Evolutionary conservation across 108 stramenopile species (phyloP).

Genomic region (Nitzschia inconspicua): DNA sequence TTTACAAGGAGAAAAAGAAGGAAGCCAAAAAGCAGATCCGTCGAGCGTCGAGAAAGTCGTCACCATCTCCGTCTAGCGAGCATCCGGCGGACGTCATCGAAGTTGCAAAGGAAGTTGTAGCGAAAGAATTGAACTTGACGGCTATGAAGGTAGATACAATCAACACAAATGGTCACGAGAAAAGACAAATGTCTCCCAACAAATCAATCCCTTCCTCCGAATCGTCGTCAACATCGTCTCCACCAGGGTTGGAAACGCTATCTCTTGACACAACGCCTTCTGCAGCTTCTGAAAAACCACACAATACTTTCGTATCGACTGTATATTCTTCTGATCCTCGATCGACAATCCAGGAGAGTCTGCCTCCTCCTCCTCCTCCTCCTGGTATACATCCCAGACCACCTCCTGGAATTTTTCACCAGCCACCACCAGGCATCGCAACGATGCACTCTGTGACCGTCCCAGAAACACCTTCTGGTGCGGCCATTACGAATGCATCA

Average conservation of each 20-base stretch:
- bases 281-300: neutral
- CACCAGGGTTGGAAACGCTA: neutral
- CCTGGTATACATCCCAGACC: neutral
- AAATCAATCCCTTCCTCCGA: neutral
- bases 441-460: no score
- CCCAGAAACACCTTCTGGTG: no score
- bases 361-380: neutral
- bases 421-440: no score
- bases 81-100: neutral
- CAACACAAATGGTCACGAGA: neutral
- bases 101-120: neutral
- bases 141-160: constrained; percentile 3
- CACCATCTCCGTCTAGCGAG: neutral
- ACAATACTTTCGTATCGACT: no score
- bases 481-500: neutral
- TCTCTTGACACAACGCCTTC: neutral
- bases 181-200: neutral
- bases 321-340: no score
- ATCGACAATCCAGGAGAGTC: neutral
- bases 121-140: neutral
- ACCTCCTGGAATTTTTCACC: neutral
- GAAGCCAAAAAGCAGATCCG: constrained; percentile 17
- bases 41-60: neutral
- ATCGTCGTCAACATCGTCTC: neutral
- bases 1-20: constrained; percentile 78